Conservation (phyloP, 164 flowering plant genomes). For the Brasenia schreberi region DNA sequence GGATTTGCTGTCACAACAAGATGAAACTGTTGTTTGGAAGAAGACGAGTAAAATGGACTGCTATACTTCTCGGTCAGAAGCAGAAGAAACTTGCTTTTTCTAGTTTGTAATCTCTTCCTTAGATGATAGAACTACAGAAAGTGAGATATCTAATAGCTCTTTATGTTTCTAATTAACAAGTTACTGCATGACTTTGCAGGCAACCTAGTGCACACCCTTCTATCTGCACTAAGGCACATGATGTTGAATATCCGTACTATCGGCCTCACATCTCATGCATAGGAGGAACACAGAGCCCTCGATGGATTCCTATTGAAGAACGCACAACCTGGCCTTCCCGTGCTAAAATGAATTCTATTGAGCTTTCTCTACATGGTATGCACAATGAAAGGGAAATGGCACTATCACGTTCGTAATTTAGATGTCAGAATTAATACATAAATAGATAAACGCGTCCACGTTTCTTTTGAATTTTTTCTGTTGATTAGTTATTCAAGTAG, state of each 20-base stretch:
- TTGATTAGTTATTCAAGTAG: background rate
- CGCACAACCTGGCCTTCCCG: slow-evolving; percentile 77
- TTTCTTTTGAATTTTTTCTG: background rate
- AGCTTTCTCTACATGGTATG: slow-evolving; percentile 20
- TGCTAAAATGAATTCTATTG: slow-evolving; percentile 39
- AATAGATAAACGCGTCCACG: no score
- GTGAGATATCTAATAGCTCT: background rate
- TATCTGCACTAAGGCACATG: slow-evolving; percentile 59
- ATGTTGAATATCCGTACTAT: slow-evolving; percentile 83
- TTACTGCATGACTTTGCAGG: slow-evolving; percentile 24
- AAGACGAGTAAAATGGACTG: slow-evolving; percentile 66
- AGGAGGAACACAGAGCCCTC: slow-evolving; percentile 67
- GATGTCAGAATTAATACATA: background rate
- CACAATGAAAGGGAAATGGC: background rate
- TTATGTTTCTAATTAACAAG: background rate
- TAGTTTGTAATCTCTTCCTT: background rate
- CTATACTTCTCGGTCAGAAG: slow-evolving; percentile 57
- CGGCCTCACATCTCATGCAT: slow-evolving; percentile 75
- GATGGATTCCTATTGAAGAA: slow-evolving; percentile 80
- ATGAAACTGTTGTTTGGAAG: slow-evolving; percentile 93
- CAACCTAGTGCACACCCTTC: slow-evolving; percentile 55
- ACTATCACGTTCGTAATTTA: background rate
- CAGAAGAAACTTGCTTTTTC: slow-evolving; percentile 1
- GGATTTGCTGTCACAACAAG: slow-evolving; percentile 87
- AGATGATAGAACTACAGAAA: no score